Evolutionary conservation across 23 red algal genomes (phyloP), one percentile per base, ranked within the genome.

Genomic region (Rhodosorus marinus): DNA sequence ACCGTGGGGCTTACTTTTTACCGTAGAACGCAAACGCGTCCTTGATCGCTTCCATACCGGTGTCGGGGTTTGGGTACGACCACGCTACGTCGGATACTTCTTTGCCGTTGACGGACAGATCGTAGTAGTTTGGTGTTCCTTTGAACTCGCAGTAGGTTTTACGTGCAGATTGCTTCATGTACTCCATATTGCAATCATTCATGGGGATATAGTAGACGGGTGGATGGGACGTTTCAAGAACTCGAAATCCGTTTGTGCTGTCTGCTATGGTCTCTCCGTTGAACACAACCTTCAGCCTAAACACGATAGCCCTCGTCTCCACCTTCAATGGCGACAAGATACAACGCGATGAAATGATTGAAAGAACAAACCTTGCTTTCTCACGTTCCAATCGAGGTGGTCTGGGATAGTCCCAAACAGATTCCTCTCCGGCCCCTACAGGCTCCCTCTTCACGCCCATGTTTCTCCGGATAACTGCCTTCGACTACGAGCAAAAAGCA

Each of bases 101-200:
- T 17, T 43, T 43, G 11, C 38, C 38, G 38, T 43, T 17, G 11
- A 43, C 38, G 17, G 17, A 11, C 11, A 43, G 17, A 17, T 17
- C 17, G 11, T 17, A 43, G 45, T 74, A 74, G 25, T 3, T 3
- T 21, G 68, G 55, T 20, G 7, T 5, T 2, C 68, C 68, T 17
- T 74, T 74, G 31, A 74, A 74, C 19, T 74, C 68, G 40, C 68
- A 74, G 38, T 38, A 74, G 21, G 68, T 74, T 25, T 35, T 29
- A 47, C 59, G 34, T 22, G 29, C 30, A n/a, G n/a, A n/a, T 23
- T 51, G 21, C 59, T 41, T 47, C 41, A 74, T 19, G 35, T 62
- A 63, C 57, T 60, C 29, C 1, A 30, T 1, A 20, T 74, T 20
- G 3, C 60, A 29, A 49, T 60, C 38, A 14, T 59, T 58, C 1